Base-by-base conservation (phyloP, 1,284 basidiomycete genomes). In the Amylostereum areolatum region DNA sequence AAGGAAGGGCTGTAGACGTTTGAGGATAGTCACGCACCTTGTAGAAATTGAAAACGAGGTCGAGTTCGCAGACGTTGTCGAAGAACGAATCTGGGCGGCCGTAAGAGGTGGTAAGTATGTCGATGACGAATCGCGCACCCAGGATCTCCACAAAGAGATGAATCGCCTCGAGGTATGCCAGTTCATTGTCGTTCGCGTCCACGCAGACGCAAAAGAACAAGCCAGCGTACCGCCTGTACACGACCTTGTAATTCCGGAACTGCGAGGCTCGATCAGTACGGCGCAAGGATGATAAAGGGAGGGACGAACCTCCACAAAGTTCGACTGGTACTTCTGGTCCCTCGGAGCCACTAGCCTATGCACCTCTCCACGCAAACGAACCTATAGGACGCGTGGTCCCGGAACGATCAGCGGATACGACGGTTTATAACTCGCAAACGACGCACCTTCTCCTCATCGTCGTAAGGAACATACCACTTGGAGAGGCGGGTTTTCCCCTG, bases 111-210 rank as follows among this genome's bases (percentile, higher is more conserved):
- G 42, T 33, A 24, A n/a, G 28, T 49, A 10, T 30, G 32, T 29
- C n/a, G 37, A 48, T 39, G 43, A 34, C 27, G 42, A 37, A 40
- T 33, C 28, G 70, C 85, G 54, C 51, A 93, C 94, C 95, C 5
- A 99, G 78, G n/a, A 98, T 87, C 67, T 99, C 97, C 25, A 99
- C 97, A 62, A 99, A 98, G 3, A 99, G 79, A 66, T 99, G 96
- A 49, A 99, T 98, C 2, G 93, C 94, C 66, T 99, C 97, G 29
- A 98, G 76, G 65, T 97, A 97, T 0, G 94, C 93, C 49, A 99
- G 77, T 64, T 99, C 97, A 62, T 99, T 99, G 69, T 99, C 97
- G 61, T 97, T 95, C 25, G 92, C 92, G 62, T 99, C 96, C 7
- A 99, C 92, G 60, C 96, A 98, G 29, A 97, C 79, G 62, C 94